A percentile compares a stretch with the other conserved stretches of the same genome.
These are phyloP conservation scores for Zygoascus flipseniorum DNA, from an alignment of 805 yeast genomes.

Conservation along the genomic window DNA sequence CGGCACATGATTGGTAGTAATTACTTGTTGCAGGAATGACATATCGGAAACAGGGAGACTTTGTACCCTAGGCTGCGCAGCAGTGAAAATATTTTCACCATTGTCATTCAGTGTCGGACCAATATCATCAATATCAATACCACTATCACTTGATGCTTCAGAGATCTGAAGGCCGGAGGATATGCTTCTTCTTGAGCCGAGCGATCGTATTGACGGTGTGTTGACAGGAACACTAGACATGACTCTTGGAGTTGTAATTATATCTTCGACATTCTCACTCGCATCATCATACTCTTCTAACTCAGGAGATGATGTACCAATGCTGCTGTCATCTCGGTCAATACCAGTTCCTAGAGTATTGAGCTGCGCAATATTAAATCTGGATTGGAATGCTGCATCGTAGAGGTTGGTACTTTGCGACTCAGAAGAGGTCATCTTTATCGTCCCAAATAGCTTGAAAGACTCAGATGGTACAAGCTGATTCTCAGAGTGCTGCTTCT, in stretches of 20 bases:
- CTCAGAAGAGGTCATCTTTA: neutral
- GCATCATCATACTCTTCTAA: neutral
- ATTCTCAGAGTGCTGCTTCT: neutral
- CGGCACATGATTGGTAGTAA: constrained; percentile 58
- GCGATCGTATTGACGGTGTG: neutral
- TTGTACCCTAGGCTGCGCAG: neutral
- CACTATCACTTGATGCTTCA: neutral
- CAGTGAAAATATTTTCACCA: neutral
- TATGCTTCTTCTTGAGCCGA: neutral
- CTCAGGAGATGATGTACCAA: neutral
- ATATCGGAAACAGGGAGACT: neutral
- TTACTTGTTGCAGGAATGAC: neutral
- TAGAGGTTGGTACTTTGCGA: constrained; percentile 12
- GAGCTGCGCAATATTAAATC: constrained; percentile 9
- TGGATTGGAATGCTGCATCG: constrained; percentile 14
- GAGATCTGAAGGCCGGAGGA: neutral
- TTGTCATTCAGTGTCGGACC: neutral
- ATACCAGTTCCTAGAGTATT: neutral
- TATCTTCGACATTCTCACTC: neutral
- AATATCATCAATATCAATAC: neutral
- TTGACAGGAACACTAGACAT: neutral
- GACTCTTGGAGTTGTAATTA: neutral
- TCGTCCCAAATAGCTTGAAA: neutral
- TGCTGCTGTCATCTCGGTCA: neutral
- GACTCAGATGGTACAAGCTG: neutral